A percentile compares a stretch with the other conserved stretches of the same genome.
phyloP scores from a whole-genome alignment of 768 basidiomycete species.

The Naganishia onofrii region DNA sequence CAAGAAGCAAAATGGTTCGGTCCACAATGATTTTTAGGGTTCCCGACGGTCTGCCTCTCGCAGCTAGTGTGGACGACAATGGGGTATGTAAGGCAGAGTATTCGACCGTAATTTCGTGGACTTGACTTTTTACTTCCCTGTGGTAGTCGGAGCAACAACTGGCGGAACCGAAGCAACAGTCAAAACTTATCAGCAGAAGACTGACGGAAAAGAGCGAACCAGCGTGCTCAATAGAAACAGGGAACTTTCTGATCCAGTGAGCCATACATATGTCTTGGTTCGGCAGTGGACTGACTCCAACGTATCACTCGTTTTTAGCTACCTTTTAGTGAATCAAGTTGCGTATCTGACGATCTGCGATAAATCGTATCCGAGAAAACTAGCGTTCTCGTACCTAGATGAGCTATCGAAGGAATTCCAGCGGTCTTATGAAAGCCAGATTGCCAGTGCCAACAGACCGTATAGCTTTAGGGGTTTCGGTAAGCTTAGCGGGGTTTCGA shows the following conservation, averaged over 20 bases:
- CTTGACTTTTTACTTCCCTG: background rate
- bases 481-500: conserved; percentile 54
- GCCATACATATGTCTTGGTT: conserved; percentile 41
- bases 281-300: background rate
- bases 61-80: conserved; percentile 96
- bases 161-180: conserved; percentile 97
- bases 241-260: conserved; percentile 91
- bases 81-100: conserved; percentile 60
- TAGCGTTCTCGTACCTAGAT: conserved; percentile 95
- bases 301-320: conserved; percentile 59
- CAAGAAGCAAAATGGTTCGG: conserved; percentile 41
- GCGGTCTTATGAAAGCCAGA: conserved; percentile 85
- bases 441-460: conserved; percentile 88
- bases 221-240: conserved; percentile 93
- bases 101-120: too few relatives aligned
- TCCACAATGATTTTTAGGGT: conserved; percentile 52
- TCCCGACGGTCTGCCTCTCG: conserved; percentile 66
- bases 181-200: conserved; percentile 91
- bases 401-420: conserved; percentile 96
- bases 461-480: conserved; percentile 99
- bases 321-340: conserved; percentile 89
- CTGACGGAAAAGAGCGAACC: conserved; percentile 93
- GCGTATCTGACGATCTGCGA: conserved; percentile 93
- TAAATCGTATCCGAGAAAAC: conserved; percentile 93
- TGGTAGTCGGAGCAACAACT: conserved; percentile 66